phyloP scores from a whole-genome alignment of 2,329 filamentous ascomycete species.

The Ophiosphaerella herpotricha region DNA sequence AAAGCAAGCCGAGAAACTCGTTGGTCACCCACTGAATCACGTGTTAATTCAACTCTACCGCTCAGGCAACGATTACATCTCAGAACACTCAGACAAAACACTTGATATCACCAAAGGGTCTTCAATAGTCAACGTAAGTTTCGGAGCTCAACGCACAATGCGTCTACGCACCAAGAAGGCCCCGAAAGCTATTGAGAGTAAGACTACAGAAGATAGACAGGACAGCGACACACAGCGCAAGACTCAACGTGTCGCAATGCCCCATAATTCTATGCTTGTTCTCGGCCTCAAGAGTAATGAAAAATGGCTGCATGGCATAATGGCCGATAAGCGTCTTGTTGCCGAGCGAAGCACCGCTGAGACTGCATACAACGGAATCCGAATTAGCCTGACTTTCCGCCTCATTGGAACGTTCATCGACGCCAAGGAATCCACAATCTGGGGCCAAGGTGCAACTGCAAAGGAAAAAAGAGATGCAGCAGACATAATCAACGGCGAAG shows the following conservation, averaged over 20 bases:
- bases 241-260: conserved; percentile 72
- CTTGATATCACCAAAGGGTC: conserved; percentile 82
- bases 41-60: conserved; percentile 92
- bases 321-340: conserved; percentile 75
- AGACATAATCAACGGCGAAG: conserved; percentile 71
- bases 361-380: conserved; percentile 71
- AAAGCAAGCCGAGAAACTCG: conserved; percentile 67
- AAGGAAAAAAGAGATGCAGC: conserved; percentile 67
- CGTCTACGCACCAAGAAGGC: conserved; percentile 79
- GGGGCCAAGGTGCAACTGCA: conserved; percentile 84
- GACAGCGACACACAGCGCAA: conserved; percentile 45
- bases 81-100: conserved; percentile 96
- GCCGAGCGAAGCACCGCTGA: conserved; percentile 72
- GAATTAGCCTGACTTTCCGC: conserved; percentile 92
- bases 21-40: conserved; percentile 86
- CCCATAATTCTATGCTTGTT: conserved; percentile 86
- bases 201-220: conserved; percentile 34
- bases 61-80: conserved; percentile 87
- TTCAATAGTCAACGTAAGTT: conserved; percentile 87
- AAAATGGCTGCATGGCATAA: conserved; percentile 90
- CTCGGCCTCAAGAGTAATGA: conserved; percentile 82
- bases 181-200: conserved; percentile 3
- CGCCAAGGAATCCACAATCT: conserved; percentile 69
- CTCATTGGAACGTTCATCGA: conserved; percentile 84
- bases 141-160: conserved; percentile 93